Base-by-base conservation (phyloP, 1,284 basidiomycete species). In the Cutaneotrichosporon dermatis region DNA sequence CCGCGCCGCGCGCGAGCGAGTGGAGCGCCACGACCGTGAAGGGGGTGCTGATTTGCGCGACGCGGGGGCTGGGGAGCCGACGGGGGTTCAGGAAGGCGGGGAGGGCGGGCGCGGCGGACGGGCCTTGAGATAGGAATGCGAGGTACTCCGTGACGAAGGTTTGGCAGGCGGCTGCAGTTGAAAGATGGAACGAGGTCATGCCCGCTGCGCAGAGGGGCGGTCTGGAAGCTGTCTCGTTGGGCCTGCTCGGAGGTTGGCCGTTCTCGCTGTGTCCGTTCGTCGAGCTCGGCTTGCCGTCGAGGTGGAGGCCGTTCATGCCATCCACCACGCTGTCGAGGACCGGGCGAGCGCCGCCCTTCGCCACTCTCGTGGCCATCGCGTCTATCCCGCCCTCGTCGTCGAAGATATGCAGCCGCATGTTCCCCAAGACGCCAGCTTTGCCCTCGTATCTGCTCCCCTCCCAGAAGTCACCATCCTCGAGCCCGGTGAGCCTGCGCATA, bases 1-100 rank as follows among this genome's bases (percentile, higher is more conserved):
- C 78, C 0, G 87, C 85, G 33, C 89, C 90, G 73, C 66, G 58
- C 3, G 83, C 83, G 9, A 86, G 79, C 77, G 89, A 79, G 64
- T 86, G 87, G 56, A 84, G 81, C 8, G 67, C 65, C 25, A 76
- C 74, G 41, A 76, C 68, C 0, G 71, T 69, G 59, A 75, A 74
- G 9, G 74, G 73, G 6, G 66, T 56, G 1, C 67, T 63, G 54
- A 74, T 65, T 34, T 69, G 66, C 8, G 72, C 74, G 42, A 75
- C 63, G 54, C 72, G 73, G 6, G 74, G 72, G 3, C 67, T 41
- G 12, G 72, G 72, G 44, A 75, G 58, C 39, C 70, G 62, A 8
- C 67, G 62, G 3, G 69, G 70, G 43, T 71, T 67, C 34, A 76
- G 67, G 56, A 75, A 72, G 25, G 63, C 58, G 1, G 74, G 71